Evolutionary conservation across 208 protist species (phyloP), one percentile per base, ranked within the genome.

Genomic region (Kentomonas sorsogonicus): DNA sequence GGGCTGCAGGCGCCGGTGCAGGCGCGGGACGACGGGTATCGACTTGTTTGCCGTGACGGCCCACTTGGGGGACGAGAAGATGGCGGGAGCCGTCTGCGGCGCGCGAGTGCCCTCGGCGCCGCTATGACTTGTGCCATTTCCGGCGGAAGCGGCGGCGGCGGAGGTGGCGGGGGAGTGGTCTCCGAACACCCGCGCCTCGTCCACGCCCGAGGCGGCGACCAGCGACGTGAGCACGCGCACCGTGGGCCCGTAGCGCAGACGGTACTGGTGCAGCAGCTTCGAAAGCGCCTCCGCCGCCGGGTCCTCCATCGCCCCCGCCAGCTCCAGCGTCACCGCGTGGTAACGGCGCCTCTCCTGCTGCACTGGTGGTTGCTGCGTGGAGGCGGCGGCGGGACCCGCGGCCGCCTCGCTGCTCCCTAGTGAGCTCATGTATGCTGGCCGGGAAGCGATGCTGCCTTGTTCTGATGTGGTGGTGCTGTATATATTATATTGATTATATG

Each of bases 181-280:
- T n/a, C 69, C 78, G 47, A 86, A 84, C 0, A 87, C 53, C 11
- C 46, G 67, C 3, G 52, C 27, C 56, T 88, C 80, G 10, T 53
- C 47, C 20, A 77, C 52, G 23, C 51, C 23, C 3, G 66, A 59
- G 15, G 72, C 54, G n/a, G n/a, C n/a, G 27, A 84, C 56, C 10
- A 86, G 54, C 15, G 80, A 84, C 25, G 72, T 60, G 20, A 77
- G 69, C n/a, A 80, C 56, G 20, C 85, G 74, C 64, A 92, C 48
- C 33, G 86, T 66, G 20, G 72, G 72, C 2, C 43, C 38, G 50
- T 92, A 92, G 9, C 85, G 77, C 36, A 81, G 84, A 56, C 72
- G 80, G 46, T 80, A 76, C 48, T 69, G 46, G 25, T 75, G 85
- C 43, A 92, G 63, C 2, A 66, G 69, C 31, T 52, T 56, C 22